Percentiles rank a stretch among this genome's conserved stretches.
These are phyloP conservation scores for barrel medic (Medicago truncatula) DNA, from an alignment of 306 rosid species.

Conservation along the genomic window DNA sequence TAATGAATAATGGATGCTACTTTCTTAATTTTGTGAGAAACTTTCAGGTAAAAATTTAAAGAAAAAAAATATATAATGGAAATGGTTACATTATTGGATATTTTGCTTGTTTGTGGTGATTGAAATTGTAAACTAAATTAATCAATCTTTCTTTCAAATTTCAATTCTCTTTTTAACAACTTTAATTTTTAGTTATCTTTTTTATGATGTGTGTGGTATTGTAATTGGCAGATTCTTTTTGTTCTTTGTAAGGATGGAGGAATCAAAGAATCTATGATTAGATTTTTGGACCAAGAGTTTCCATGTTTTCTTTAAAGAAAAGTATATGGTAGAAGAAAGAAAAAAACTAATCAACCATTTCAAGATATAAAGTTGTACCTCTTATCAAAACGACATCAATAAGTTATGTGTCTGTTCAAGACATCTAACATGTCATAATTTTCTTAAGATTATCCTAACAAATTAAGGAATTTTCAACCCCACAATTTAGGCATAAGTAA, in stretches of 20 bases:
- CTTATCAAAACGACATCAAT: constrained; percentile 37
- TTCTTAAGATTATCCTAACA: constrained; percentile 55
- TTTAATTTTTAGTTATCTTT: constrained; percentile 44
- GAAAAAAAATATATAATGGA: constrained; percentile 7
- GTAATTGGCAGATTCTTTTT: constrained; percentile 91
- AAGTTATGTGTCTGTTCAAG: constrained; percentile 34
- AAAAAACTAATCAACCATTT: constrained; percentile 47
- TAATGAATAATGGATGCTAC: constrained; percentile 68
- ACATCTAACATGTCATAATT: constrained; percentile 30
- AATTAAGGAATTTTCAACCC: constrained; percentile 46
- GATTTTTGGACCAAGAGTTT: constrained; percentile 66
- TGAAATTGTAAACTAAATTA: constrained; percentile 59
- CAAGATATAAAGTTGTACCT: constrained; percentile 42
- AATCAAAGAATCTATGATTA: constrained; percentile 91
- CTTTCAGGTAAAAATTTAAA: constrained; percentile 45
- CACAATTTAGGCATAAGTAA: constrained; percentile 36
- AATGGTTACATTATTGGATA: constrained; percentile 56
- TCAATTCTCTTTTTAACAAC: constrained; percentile 32
- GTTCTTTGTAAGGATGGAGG: constrained; percentile 82
- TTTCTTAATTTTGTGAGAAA: constrained; percentile 56
- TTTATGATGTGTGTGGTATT: constrained; percentile 44
- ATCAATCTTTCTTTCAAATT: constrained; percentile 44
- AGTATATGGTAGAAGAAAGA: constrained; percentile 43
- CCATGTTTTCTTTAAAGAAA: constrained; percentile 49
- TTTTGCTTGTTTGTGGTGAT: constrained; percentile 55